Evolutionary conservation across 176 grass and related monocot genomes (phyloP).

Genomic region (Phyllostachys edulis): DNA sequence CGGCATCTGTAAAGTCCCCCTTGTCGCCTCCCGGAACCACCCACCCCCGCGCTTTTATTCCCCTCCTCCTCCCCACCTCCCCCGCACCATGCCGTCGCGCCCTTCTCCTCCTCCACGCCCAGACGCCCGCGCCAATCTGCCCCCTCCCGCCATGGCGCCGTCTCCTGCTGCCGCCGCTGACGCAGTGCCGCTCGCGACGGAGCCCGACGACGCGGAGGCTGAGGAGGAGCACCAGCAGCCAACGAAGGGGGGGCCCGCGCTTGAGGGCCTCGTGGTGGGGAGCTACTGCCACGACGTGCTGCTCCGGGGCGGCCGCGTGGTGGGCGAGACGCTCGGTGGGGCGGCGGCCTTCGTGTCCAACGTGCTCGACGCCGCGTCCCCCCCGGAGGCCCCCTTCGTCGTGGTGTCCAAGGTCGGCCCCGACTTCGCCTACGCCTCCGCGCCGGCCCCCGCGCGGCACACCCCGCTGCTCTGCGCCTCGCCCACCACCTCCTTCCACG

Average conservation of each 20-base stretch:
- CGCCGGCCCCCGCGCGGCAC: constrained; percentile 38
- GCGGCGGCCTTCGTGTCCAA: constrained; percentile 85
- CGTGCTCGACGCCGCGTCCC: constrained; percentile 69
- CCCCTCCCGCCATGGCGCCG: constrained; percentile 19
- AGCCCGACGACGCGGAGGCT: constrained; percentile 4
- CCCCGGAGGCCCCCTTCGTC: constrained; percentile 29
- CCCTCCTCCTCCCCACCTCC: constrained; percentile 13
- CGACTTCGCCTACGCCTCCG: constrained; percentile 66
- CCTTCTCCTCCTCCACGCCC: constrained; percentile 8
- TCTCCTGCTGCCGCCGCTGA: not conserved
- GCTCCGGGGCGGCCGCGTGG: constrained; percentile 51
- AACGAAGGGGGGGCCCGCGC: not conserved
- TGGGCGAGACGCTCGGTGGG: constrained; percentile 83
- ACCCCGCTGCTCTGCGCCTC: constrained; percentile 36
- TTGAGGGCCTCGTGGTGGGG: constrained; percentile 61
- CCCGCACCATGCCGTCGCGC: constrained; percentile 36
- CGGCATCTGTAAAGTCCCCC: constrained; percentile 44
- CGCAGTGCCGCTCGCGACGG: constrained; percentile 20
- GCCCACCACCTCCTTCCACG: constrained; percentile 83
- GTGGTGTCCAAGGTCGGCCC: constrained; percentile 77
- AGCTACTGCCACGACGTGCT: constrained; percentile 99
- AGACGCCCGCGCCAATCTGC: not conserved
- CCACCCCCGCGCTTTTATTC: constrained; percentile 50
- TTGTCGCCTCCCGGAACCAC: constrained; percentile 28
- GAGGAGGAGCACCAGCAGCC: not conserved